phyloP scores from a whole-genome alignment of 1,284 basidiomycete species.

The Mycosarcoma mackinlayi region DNA sequence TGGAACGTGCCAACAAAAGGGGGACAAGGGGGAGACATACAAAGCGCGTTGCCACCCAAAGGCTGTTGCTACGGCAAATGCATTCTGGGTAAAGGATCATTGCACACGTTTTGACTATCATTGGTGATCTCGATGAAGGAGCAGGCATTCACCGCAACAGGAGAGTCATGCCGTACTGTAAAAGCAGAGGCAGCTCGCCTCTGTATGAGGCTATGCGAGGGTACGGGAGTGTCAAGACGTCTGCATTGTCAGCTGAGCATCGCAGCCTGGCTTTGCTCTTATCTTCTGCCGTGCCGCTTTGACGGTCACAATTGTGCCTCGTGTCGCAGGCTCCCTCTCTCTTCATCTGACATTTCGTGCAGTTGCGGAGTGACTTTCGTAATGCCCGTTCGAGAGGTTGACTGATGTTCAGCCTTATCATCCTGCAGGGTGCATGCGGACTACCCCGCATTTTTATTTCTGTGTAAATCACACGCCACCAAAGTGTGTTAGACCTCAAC shows the following conservation, averaged over 20 bases:
- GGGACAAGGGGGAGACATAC: neutral
- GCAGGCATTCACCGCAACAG: no score
- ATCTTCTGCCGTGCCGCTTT: neutral
- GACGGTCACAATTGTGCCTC: neutral
- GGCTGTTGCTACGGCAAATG: conserved; percentile 19
- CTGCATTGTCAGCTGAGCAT: conserved; percentile 20
- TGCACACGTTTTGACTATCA: no score
- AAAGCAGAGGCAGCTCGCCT: no score
- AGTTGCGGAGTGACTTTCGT: no score
- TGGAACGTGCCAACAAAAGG: neutral
- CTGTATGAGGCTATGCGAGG: neutral
- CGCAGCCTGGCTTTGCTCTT: neutral
- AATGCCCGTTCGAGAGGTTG: no score
- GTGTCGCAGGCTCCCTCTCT: neutral
- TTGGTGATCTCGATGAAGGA: no score
- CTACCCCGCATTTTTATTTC: conserved; percentile 27
- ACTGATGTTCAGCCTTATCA: conserved; percentile 17
- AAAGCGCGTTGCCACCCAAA: neutral
- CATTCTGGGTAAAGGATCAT: no score
- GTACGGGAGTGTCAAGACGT: neutral
- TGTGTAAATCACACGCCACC: conserved; percentile 2
- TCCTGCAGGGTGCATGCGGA: conserved; percentile 23
- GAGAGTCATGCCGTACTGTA: no score
- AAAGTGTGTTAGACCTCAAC: neutral
- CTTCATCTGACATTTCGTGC: no score